Percentiles rank a stretch among this genome's conserved stretches.
Evolutionary conservation across 2,329 filamentous ascomycete species (phyloP).

Genomic region (Aspergillus jensenii): DNA sequence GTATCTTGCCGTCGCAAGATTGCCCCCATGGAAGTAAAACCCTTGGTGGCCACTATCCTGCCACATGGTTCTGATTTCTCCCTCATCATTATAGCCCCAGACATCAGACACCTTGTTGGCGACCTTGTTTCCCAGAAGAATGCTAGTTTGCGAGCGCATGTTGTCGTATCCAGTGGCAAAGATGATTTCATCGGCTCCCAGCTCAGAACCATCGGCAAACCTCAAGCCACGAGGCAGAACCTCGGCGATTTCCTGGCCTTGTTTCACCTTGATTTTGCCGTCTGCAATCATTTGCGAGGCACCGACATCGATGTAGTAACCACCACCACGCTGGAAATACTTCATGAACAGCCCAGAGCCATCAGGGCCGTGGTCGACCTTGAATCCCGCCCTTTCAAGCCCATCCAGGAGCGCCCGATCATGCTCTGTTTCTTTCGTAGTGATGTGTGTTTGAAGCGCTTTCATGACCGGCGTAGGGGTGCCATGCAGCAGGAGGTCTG

Average conservation of each 20-base stretch:
- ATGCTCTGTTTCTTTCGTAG: slow-evolving; percentile 36
- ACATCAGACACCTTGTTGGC: slow-evolving; percentile 59
- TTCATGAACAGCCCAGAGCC: slow-evolving; percentile 60
- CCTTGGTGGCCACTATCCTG: slow-evolving; percentile 61
- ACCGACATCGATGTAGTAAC: slow-evolving; percentile 71
- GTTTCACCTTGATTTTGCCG: slow-evolving; percentile 65
- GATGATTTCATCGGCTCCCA: slow-evolving; percentile 65
- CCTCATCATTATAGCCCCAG: slow-evolving; percentile 60
- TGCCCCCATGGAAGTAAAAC: slow-evolving; percentile 68
- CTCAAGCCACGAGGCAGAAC: slow-evolving; percentile 51
- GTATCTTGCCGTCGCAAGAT: slow-evolving; percentile 62
- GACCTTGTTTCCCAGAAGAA: slow-evolving; percentile 62
- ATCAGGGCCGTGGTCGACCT: slow-evolving; percentile 58
- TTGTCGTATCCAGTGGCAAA: slow-evolving; percentile 63
- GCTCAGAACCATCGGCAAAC: slow-evolving; percentile 57
- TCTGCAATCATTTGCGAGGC: slow-evolving; percentile 61
- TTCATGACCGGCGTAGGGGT: slow-evolving; percentile 62
- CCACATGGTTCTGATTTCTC: slow-evolving; percentile 62
- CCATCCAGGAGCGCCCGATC: slow-evolving; percentile 41
- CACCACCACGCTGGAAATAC: slow-evolving; percentile 65
- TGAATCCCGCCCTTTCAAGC: slow-evolving; percentile 60
- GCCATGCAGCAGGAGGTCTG: slow-evolving; percentile 61
- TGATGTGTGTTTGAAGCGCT: slow-evolving; percentile 52
- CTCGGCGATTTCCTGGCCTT: slow-evolving; percentile 58
- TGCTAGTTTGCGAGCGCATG: slow-evolving; percentile 63